Evolutionary conservation across 2,329 filamentous ascomycete genomes (phyloP), one percentile per base, ranked within the genome.

Genomic region (Monascus ruber): DNA sequence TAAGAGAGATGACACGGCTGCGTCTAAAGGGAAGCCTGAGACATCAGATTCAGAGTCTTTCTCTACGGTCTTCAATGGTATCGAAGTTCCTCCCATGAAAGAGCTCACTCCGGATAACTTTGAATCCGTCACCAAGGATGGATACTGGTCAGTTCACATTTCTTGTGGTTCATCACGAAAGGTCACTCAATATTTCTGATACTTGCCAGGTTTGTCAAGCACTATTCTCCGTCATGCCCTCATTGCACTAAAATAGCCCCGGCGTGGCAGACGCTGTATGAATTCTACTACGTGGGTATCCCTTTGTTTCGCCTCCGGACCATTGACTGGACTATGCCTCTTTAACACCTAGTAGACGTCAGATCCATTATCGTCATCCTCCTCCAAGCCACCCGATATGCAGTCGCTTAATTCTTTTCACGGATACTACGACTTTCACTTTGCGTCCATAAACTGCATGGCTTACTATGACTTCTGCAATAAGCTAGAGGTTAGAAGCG

Each of bases 241-340:
- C 86, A 94, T 62, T 95, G 88, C 67, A 73, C 74, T 58, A 70
- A 74, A 36, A 84, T 86, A 54, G 86, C 85, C 38, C 91, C 91
- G 5, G 81, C 77, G 37, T 95, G 79, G 71, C 87, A 96, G 64
- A 95, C 88, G 4, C 64, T 89, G 9, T 94, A 96, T 71, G 91
- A 98, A 66, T 95, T 81, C 63, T 98, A 95, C 68, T 79, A 68
- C 46, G 65, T 69, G 47, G 49, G 60, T 52, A 24, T 38, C 34
- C 26, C 25, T 29, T 8, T 17, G 17, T 17, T 17, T 17, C 17
- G 17, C 11, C 11, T 9, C 26, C 26, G n/a, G 3, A 32, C 10
- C 35, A 17, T 26, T 11, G 51, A 35, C 52, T 36, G 11, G 8
- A 17, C 26, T 8, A 11, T 33, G 31, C 5, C 7, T 36, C 11